Evolutionary conservation across 352 stramenopile genomes (phyloP), one percentile per base, ranked within the genome.

Genomic region (Globisporangium middletonii): DNA sequence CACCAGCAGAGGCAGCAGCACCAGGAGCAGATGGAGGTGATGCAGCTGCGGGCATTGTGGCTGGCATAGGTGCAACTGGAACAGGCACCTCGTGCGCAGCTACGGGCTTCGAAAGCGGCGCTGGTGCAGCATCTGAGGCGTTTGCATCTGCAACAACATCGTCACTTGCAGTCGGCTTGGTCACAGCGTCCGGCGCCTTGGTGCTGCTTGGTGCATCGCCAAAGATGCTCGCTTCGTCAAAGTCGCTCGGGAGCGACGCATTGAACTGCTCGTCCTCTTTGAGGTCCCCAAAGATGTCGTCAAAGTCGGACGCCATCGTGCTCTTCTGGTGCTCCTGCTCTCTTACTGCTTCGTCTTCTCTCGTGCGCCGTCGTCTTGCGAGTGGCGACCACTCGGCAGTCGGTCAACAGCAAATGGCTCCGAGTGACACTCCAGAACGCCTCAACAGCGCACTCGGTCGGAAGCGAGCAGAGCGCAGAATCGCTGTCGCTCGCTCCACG

Each of bases 221-320:
- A 59, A 82, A 82, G 68, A 86, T 69, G 53, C 67, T 76, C 37
- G 72, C 68, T 50, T 82, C 78, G 45, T 89, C 78, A 47, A 82
- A 57, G 33, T 83, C 71, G 19, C 60, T 49, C 13, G 75, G 71
- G 7, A 83, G 49, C 5, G 75, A 75, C 23, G 76, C 66, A 7
- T 66, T 62, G 44, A 65, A 62, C 13, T 77, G 75, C 46, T 84
- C 62, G 42, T 88, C 75, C 57, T 87, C 70, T 48, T 88, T 93
- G 23, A 73, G 57, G 44, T 89, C 81, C 11, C 81, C 81, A 53
- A 94, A 92, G 59, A 92, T 92, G 56, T 94, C 83, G 57, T 94
- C 79, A 48, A 92, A 88, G 53, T 92, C 79, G 27, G 73, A 69
- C 13, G 64, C 67, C 65, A 69, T 69, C 27, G 46, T 30, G 45